These are phyloP conservation scores for Neckera pumila DNA, from an alignment of 225 moss, liverwort and hornwort genomes.

Conservation along the genomic window DNA sequence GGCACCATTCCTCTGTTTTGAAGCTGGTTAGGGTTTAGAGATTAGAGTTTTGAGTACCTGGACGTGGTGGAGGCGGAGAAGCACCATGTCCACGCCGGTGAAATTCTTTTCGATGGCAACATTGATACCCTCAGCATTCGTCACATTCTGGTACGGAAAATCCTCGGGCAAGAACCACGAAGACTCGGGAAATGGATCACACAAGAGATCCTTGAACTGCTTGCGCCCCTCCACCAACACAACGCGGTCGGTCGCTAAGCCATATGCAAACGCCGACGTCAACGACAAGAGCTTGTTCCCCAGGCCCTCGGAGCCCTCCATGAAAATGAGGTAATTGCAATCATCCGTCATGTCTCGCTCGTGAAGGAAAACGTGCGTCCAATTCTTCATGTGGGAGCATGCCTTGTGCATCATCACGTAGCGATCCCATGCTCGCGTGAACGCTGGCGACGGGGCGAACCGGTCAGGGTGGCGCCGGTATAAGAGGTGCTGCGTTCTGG, in stretches of 20 bases:
- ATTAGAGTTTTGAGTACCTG: conserved; percentile 9
- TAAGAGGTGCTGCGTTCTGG: conserved; percentile 42
- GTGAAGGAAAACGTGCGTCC: conserved; percentile 28
- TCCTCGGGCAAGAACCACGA: conserved; percentile 43
- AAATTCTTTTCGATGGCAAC: conserved; percentile 22
- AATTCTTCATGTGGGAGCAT: conserved; percentile 36
- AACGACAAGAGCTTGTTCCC: conserved; percentile 50
- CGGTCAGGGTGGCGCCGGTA: conserved; percentile 10
- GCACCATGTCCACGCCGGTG: conserved; percentile 6
- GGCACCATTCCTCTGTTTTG: not conserved
- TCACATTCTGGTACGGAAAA: conserved; percentile 11
- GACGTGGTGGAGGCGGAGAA: conserved; percentile 32
- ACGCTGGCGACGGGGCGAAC: not conserved
- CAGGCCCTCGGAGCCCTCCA: conserved; percentile 20
- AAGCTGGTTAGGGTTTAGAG: not conserved
- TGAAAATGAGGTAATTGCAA: conserved; percentile 35
- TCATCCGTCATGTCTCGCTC: not conserved
- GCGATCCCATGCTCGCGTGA: conserved; percentile 31
- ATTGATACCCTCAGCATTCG: not conserved
- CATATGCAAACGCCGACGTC: conserved; percentile 47
- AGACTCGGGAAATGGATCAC: conserved; percentile 39
- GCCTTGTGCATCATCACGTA: conserved; percentile 39
- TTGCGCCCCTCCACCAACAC: conserved; percentile 34
- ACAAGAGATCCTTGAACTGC: conserved; percentile 21
- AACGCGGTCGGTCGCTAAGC: conserved; percentile 38